Percentiles rank a stretch among this genome's conserved stretches.
Conservation (phyloP, 2,329 filamentous ascomycete genomes). For the Metarhizium humberi region DNA sequence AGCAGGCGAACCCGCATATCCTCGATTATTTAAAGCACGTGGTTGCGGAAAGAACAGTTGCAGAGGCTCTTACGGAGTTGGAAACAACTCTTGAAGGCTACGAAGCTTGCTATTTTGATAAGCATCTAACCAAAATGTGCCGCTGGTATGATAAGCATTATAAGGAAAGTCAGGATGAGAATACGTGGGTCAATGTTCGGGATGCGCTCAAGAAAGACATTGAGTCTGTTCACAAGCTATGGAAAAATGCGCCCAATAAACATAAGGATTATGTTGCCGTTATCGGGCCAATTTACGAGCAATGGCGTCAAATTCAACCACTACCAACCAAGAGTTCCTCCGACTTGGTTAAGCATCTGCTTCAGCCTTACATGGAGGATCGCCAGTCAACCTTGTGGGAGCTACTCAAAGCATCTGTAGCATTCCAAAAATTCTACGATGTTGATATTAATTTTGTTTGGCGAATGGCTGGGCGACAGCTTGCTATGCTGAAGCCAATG, state of each 20-base stretch:
- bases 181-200: constrained; percentile 23
- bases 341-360: constrained; percentile 16
- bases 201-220: constrained; percentile 25
- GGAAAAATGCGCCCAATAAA: constrained; percentile 20
- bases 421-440: constrained; percentile 30
- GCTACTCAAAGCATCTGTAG: constrained; percentile 39
- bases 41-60: constrained; percentile 35
- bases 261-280: constrained; percentile 10
- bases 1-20: constrained; percentile 34
- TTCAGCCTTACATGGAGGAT: constrained; percentile 17
- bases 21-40: constrained; percentile 54
- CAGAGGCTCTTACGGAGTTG: constrained; percentile 25
- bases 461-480: constrained; percentile 38
- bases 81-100: constrained; percentile 10
- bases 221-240: constrained; percentile 16
- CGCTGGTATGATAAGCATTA: constrained; percentile 21
- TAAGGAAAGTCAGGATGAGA: too few relatives aligned
- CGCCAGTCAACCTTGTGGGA: constrained; percentile 31
- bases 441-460: constrained; percentile 28
- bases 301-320: constrained; percentile 34
- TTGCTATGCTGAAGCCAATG: constrained; percentile 36
- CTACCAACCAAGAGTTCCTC: constrained; percentile 12
- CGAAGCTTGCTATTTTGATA: constrained; percentile 2
- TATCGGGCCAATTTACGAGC: constrained; percentile 26
- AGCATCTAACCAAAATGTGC: constrained; percentile 12